phyloP scores from a whole-genome alignment of 192 early-diverging fungal genomes.

The Irineochytrium annulatum region DNA sequence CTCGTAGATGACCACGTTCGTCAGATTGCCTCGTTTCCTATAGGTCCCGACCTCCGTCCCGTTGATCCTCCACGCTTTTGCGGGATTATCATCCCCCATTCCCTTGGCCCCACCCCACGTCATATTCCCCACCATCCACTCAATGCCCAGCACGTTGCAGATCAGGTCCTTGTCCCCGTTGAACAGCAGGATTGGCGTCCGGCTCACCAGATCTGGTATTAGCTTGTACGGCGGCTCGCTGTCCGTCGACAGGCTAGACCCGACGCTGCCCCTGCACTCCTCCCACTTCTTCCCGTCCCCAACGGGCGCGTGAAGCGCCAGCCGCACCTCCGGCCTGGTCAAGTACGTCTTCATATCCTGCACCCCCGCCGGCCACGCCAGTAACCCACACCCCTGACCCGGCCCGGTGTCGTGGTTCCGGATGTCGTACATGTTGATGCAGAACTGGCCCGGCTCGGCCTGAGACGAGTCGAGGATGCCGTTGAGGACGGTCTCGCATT shows the following conservation, averaged over 20 bases:
- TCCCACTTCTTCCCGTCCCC: slow-evolving; percentile 43
- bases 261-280: slow-evolving; percentile 60
- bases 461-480: slow-evolving; percentile 26
- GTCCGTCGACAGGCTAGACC: slow-evolving; percentile 40
- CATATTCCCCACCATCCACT: slow-evolving; percentile 62
- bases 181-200: slow-evolving; percentile 57
- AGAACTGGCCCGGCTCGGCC: slow-evolving; percentile 31
- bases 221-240: slow-evolving; percentile 61
- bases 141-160: slow-evolving; percentile 71
- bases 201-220: slow-evolving; percentile 54
- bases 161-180: slow-evolving; percentile 78
- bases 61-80: slow-evolving; percentile 48
- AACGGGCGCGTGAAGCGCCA: slow-evolving; percentile 52
- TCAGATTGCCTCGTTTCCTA: slow-evolving; percentile 54
- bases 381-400: slow-evolving; percentile 48
- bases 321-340: slow-evolving; percentile 41
- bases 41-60: slow-evolving; percentile 40
- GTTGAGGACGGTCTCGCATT: slow-evolving; percentile 45
- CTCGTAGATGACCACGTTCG: slow-evolving; percentile 53
- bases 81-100: slow-evolving; percentile 47
- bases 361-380: slow-evolving; percentile 42
- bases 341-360: slow-evolving; percentile 36
- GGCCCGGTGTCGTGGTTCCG: slow-evolving; percentile 54
- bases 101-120: slow-evolving; percentile 62
- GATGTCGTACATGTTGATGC: slow-evolving; percentile 73